Base-by-base conservation (phyloP, 768 basidiomycete genomes). In the Boletellus ananiceps region DNA sequence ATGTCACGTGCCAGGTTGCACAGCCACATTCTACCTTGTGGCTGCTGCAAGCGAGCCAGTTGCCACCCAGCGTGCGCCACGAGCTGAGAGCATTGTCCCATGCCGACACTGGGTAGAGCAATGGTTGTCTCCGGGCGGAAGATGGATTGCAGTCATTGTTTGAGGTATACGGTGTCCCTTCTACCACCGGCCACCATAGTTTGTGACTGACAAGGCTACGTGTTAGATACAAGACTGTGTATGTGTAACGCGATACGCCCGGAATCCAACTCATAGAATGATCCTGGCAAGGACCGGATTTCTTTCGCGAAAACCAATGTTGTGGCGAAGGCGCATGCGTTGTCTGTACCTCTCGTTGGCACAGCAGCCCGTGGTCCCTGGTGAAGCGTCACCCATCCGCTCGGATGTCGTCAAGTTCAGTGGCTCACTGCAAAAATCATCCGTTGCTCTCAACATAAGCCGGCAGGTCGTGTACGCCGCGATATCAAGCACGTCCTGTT, bases 121-220 rank as follows among this genome's bases (percentile, higher is more conserved):
- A 43, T 47, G 31, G 44, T 35, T 49, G 55, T 52, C 60, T 66
- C 58, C 45, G 51, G 47, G 62, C 69, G 73, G 66, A 42, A 74
- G 61, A 74, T 40, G 40, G 56, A 64, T n/a, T 40, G 48, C 50
- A 43, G 74, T 83, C 82, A 78, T 79, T 68, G 85, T 88, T 87
- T 88, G 86, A 88, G 82, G 86, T 69, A 69, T 71, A 74, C 73
- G 69, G 77, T 74, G 79, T 72, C 35, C 39, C 42, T 57, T 46
- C 51, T 25, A 76, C 78, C 78, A 74, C 70, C 69, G 69, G 73
- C 73, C 77, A 82, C 82, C 80, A 87, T 87, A 85, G 77, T 64
- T 61, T 69, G 63, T 32, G 70, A 70, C 67, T 49, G 8, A 70
- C 67, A 72, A 31, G 9, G 15, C 29, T 21, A 43, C 29, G 29